A percentile compares a stretch with the other conserved stretches of the same genome.
These are phyloP conservation scores for Pseudomicrostroma phylloplanum DNA, from an alignment of 1,284 basidiomycete genomes.

Conservation along the genomic window DNA sequence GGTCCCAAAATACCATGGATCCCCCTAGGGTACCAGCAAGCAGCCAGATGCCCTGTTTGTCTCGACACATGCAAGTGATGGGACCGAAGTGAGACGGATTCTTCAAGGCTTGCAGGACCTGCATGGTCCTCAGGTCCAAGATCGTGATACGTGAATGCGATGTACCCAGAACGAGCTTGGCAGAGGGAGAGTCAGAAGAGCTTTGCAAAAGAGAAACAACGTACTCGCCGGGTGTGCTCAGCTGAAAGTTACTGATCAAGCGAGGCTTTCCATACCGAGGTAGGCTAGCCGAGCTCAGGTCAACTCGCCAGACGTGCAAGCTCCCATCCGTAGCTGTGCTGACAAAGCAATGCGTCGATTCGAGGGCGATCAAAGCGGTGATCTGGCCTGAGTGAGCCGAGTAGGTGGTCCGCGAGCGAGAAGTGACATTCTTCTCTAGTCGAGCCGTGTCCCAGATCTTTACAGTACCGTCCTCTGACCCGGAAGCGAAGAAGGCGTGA, in stretches of 20 bases:
- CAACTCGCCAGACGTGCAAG: slow-evolving; percentile 52
- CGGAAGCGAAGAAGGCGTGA: slow-evolving; percentile 84
- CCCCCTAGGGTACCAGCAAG: slow-evolving; percentile 79
- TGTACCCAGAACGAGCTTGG: slow-evolving; percentile 68
- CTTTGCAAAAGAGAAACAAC: slow-evolving; percentile 44
- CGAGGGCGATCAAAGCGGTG: slow-evolving; percentile 47
- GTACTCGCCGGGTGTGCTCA: slow-evolving; percentile 48
- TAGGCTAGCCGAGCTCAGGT: slow-evolving; percentile 41
- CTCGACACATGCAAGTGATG: slow-evolving; percentile 74
- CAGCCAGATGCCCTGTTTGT: slow-evolving; percentile 70
- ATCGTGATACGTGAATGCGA: slow-evolving; percentile 69
- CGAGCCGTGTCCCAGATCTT: slow-evolving; percentile 77
- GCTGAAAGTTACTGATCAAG: slow-evolving; percentile 49
- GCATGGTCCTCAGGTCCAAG: slow-evolving; percentile 82
- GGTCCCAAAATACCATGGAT: slow-evolving; percentile 81
- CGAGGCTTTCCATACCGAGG: slow-evolving; percentile 52
- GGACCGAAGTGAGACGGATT: slow-evolving; percentile 81
- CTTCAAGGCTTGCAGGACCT: slow-evolving; percentile 65
- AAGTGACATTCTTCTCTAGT: slow-evolving; percentile 66
- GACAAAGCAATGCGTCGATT: slow-evolving; percentile 52
- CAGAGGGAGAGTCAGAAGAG: background rate
- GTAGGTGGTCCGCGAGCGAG: slow-evolving; percentile 51
- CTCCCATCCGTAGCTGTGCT: slow-evolving; percentile 51
- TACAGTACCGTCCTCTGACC: slow-evolving; percentile 75
- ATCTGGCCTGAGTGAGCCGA: slow-evolving; percentile 48